These are phyloP conservation scores for Penicillium sclerotiorum DNA, from an alignment of 2,329 filamentous ascomycete genomes.

Conservation along the genomic window DNA sequence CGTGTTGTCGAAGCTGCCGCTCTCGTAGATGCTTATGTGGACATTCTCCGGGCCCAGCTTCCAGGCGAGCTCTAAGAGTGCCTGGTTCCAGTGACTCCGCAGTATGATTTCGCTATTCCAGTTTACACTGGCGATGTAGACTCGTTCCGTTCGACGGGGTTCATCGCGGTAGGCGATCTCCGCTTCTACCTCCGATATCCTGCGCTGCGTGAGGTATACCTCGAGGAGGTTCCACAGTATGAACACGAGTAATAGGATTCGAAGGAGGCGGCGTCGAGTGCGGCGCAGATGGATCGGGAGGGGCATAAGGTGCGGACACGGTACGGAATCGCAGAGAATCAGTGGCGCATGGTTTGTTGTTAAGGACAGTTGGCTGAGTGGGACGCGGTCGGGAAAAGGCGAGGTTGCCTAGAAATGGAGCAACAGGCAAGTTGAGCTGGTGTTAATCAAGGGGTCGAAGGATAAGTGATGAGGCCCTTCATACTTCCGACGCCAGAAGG, in stretches of 20 bases:
- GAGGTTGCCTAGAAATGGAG: not conserved
- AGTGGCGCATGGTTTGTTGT: not conserved
- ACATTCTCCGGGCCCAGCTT: conserved; percentile 65
- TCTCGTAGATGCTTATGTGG: conserved; percentile 69
- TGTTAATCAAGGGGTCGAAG: conserved; percentile 14
- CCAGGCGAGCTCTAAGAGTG: conserved; percentile 60
- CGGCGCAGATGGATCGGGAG: conserved; percentile 12
- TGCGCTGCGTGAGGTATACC: conserved; percentile 19
- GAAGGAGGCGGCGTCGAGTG: conserved; percentile 20
- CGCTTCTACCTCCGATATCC: conserved; percentile 16
- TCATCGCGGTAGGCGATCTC: conserved; percentile 11
- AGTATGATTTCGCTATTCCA: conserved; percentile 68
- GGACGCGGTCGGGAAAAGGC: conserved; percentile 6
- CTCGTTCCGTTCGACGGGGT: conserved; percentile 31
- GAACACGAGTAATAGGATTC: conserved; percentile 20
- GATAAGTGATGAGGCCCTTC: conserved; percentile 8
- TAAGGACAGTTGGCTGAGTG: not conserved
- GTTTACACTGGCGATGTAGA: conserved; percentile 71
- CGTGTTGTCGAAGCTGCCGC: conserved; percentile 69
- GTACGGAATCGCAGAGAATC: not conserved
- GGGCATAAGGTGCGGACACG: not conserved
- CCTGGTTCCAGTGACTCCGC: conserved; percentile 63
- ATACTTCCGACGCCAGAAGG: conserved; percentile 13
- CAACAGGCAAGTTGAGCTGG: not conserved
- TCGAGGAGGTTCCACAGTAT: conserved; percentile 25